These are phyloP conservation scores for Kalmanozyma brasiliensis DNA, from an alignment of 1,284 basidiomycete species.

Conservation along the genomic window DNA sequence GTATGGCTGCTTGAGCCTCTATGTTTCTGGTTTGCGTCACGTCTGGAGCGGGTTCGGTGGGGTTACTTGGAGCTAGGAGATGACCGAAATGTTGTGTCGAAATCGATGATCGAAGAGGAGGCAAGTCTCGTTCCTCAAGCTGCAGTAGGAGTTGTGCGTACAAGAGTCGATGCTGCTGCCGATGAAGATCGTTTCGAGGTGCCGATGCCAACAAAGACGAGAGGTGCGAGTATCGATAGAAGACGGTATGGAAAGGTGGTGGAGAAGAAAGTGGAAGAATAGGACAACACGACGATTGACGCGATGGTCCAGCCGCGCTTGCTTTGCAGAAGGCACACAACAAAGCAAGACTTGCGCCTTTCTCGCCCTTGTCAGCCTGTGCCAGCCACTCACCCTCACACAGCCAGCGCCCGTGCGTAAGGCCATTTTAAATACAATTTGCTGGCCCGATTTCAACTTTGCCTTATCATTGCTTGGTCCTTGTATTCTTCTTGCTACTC, in stretches of 20 bases:
- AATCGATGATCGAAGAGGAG: no score
- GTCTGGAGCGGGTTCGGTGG: not conserved
- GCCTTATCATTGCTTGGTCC: not conserved
- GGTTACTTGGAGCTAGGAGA: no score
- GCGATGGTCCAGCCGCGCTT: conserved; percentile 20
- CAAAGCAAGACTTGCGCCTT: not conserved
- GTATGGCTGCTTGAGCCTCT: not conserved
- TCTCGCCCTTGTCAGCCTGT: conserved; percentile 3
- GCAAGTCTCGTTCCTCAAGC: not conserved
- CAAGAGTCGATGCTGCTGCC: not conserved
- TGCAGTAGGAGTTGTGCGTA: not conserved
- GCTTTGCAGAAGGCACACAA: conserved; percentile 2
- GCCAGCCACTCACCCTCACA: conserved; percentile 5
- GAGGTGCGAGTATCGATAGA: not conserved
- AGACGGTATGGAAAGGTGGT: conserved; percentile 3
- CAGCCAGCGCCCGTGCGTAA: conserved; percentile 11
- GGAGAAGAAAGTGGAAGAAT: conserved; percentile 8
- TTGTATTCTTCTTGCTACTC: conserved; percentile 9
- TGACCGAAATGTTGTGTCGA: no score
- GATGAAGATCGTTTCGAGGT: not conserved
- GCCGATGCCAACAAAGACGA: conserved; percentile 1
- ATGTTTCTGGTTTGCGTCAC: not conserved
- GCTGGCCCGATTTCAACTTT: not conserved
- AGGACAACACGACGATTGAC: conserved; percentile 5
- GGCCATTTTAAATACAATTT: not conserved